Base-by-base conservation (phyloP, 2,329 filamentous ascomycete species). In the Cercospora brassicicola region DNA sequence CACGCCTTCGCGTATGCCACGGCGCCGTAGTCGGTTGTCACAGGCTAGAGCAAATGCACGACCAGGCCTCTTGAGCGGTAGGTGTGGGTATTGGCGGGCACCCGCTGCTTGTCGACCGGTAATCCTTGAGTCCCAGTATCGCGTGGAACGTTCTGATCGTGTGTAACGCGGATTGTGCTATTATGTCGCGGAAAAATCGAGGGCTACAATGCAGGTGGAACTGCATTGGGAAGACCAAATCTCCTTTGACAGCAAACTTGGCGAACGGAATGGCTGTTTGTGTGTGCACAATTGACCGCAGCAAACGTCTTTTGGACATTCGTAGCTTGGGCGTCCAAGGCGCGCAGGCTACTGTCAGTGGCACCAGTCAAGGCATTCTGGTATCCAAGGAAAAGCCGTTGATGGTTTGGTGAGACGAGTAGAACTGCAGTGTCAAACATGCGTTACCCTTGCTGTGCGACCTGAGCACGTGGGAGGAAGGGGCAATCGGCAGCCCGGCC, bases 31-130 rank as follows among this genome's bases (percentile, higher is more conserved):
- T 33, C 31, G 15, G 53, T 62, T 51, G 59, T 59, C 62, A 64
- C 51, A 64, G 51, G 53, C 67, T 59, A 36, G 51, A 20, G 64
- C 64, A 67, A 63, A 64, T 64, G 67, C 69, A 67, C 59, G 62
- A 66, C 67, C 59, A 71, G 69, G 69, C 57, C 60, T 48, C 62
- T 65, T 53, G 66, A 61, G 59, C 55, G 62, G 59, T 62, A 66
- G 64, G 55, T 62, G 60, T 63, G 30, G 67, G 67, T 65, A 65
- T 59, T 51, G 59, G 61, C 56, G 66, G 61, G 31, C 59, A 66
- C 48, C 59, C 67, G 53, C 65, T 64, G 62, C 53, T 53, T 62
- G 60, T 64, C 51, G 65, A 62, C 61, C 65, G 56, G 61, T 65
- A 39, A 69, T 67, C 64, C 67, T 69, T 57, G 67, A 69, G 56